phyloP scores from a whole-genome alignment of 2,329 filamentous ascomycete species.

The Tolypocladium album region DNA sequence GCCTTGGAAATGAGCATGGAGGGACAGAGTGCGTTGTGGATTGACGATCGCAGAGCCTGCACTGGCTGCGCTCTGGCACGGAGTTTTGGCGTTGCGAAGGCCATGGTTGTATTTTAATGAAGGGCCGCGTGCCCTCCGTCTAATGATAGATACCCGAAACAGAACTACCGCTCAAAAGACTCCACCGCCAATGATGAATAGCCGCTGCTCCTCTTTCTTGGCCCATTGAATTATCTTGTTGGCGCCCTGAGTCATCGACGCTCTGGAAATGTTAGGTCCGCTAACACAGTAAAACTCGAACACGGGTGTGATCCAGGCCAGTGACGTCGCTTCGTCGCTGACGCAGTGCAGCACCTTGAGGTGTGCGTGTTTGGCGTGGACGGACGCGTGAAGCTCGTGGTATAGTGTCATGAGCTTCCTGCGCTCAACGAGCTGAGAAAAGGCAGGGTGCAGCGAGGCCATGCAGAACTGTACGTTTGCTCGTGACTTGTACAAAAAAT shows the following conservation, averaged over 20 bases:
- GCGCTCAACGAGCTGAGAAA: slow-evolving; percentile 44
- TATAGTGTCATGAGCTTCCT: slow-evolving; percentile 76
- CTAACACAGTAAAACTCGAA: slow-evolving; percentile 97
- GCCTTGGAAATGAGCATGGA: slow-evolving; percentile 4
- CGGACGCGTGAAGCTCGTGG: slow-evolving; percentile 68
- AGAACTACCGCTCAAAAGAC: slow-evolving; percentile 44
- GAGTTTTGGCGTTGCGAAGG: not conserved
- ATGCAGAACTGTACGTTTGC: slow-evolving; percentile 94
- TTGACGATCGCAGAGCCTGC: not conserved
- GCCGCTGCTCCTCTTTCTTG: slow-evolving; percentile 77
- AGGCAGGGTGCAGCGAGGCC: slow-evolving; percentile 67
- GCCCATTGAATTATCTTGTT: slow-evolving; percentile 90
- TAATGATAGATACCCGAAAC: slow-evolving; percentile 1
- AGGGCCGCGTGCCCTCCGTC: not conserved
- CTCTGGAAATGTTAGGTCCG: slow-evolving; percentile 54
- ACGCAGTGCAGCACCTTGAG: slow-evolving; percentile 79
- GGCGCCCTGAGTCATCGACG: slow-evolving; percentile 69
- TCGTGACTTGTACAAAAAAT: slow-evolving; percentile 93
- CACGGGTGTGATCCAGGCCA: slow-evolving; percentile 83
- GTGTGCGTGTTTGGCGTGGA: slow-evolving; percentile 77
- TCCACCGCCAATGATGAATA: slow-evolving; percentile 97
- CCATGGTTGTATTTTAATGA: not conserved
- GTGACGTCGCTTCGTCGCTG: slow-evolving; percentile 61
- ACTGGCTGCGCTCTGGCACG: not conserved
- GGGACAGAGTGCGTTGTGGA: not conserved